Percentiles rank a stretch among this genome's conserved stretches.
phyloP scores from a whole-genome alignment of 1,284 basidiomycete genomes.

The Rhodofomes roseus region DNA sequence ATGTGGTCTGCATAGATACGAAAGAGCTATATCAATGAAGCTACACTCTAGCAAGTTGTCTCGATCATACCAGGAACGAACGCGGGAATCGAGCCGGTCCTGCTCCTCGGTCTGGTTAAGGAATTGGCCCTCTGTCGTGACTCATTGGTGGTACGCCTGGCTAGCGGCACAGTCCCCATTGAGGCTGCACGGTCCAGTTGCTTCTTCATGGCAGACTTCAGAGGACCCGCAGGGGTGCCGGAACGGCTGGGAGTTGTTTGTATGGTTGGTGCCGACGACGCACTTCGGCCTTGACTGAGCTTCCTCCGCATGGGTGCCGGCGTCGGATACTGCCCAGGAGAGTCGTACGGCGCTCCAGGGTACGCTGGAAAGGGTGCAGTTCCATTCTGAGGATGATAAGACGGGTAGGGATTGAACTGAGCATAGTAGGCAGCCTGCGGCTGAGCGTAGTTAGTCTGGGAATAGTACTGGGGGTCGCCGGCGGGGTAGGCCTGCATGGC shows the following conservation, averaged over 20 bases:
- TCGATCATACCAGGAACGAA: slow-evolving; percentile 23
- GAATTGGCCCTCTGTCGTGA: slow-evolving; percentile 25
- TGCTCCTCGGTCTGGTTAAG: slow-evolving; percentile 19
- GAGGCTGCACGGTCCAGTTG: slow-evolving; percentile 17
- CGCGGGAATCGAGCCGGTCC: slow-evolving; percentile 20
- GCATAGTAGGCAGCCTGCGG: slow-evolving; percentile 16
- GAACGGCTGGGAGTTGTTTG: slow-evolving; percentile 10
- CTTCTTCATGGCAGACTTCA: slow-evolving; percentile 63
- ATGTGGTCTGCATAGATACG: slow-evolving; percentile 26
- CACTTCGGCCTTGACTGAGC: slow-evolving; percentile 13
- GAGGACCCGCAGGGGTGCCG: slow-evolving; percentile 21
- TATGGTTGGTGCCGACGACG: slow-evolving; percentile 17
- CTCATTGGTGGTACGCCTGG: slow-evolving; percentile 18
- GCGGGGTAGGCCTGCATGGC: slow-evolving; percentile 24
- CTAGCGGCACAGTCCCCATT: slow-evolving; percentile 11
- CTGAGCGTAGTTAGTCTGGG: slow-evolving; percentile 15
- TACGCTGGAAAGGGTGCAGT: slow-evolving; percentile 18
- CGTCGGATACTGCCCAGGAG: slow-evolving; percentile 10
- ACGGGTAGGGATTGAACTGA: slow-evolving; percentile 17
- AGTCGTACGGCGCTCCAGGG: slow-evolving; percentile 11
- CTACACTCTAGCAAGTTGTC: neutral
- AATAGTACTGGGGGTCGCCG: slow-evolving; percentile 17
- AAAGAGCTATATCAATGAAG: neutral
- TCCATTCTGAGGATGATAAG: slow-evolving; percentile 12
- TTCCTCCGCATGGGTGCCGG: slow-evolving; percentile 12